These are phyloP conservation scores for Dacryopinax primogenitus DNA, from an alignment of 768 basidiomycete species.

Conservation along the genomic window DNA sequence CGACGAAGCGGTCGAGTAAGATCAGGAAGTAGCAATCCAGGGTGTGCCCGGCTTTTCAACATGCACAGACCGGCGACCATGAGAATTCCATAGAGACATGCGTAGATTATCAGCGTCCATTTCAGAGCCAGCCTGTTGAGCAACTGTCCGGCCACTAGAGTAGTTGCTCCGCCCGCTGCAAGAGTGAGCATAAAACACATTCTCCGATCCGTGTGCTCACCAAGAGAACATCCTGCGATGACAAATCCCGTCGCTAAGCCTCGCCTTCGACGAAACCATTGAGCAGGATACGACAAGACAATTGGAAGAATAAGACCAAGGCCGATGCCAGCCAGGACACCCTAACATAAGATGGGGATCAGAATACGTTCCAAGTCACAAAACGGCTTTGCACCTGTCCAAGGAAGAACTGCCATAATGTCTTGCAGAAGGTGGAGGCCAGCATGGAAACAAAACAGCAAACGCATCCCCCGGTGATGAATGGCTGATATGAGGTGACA, in stretches of 20 bases:
- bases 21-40: neutral
- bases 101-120: constrained; percentile 26
- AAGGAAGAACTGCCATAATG: constrained; percentile 17
- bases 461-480: constrained; percentile 15
- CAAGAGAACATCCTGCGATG: constrained; percentile 16
- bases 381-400: constrained; percentile 13
- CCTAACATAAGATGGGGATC: constrained; percentile 12
- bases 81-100: constrained; percentile 22
- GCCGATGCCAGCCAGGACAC: neutral
- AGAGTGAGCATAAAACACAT: neutral
- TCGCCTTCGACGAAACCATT: constrained; percentile 16
- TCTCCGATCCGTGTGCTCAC: constrained; percentile 8
- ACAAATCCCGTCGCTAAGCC: constrained; percentile 16
- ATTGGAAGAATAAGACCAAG: neutral
- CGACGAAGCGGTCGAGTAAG: constrained; percentile 10
- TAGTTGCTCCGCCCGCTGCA: constrained; percentile 14
- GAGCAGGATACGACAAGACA: constrained; percentile 13
- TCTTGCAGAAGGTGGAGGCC: constrained; percentile 14
- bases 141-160: constrained; percentile 24
- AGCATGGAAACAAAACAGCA: constrained; percentile 5
- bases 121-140: constrained; percentile 25
- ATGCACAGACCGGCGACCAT: constrained; percentile 24
- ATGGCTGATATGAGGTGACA: neutral
- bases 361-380: constrained; percentile 11
- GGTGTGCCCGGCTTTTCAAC: constrained; percentile 24